These are phyloP conservation scores for Mycena olivaceomarginata DNA, from an alignment of 768 basidiomycete species.

Conservation along the genomic window DNA sequence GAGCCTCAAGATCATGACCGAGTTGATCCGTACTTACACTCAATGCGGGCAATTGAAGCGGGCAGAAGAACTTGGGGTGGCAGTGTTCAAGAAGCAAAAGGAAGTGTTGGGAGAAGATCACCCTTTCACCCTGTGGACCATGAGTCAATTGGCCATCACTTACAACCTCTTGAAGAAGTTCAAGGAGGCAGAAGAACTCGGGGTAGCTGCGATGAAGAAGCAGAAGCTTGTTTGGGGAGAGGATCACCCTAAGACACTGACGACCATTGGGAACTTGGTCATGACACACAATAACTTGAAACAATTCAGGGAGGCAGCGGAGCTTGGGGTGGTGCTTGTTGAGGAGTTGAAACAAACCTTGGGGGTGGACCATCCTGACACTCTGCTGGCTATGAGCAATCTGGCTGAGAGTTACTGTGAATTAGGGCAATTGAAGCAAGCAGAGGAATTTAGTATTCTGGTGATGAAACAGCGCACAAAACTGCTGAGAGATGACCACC, in stretches of 20 bases:
- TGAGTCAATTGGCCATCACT: conserved; percentile 5
- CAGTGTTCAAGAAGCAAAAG: background rate
- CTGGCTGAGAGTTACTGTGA: background rate
- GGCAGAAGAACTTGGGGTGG: conserved; percentile 1
- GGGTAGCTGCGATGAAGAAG: background rate
- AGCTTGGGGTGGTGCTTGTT: background rate
- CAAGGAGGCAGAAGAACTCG: conserved; percentile 1
- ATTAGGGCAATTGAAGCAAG: background rate
- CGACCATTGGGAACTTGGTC: background rate
- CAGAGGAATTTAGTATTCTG: background rate
- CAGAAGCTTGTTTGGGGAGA: conserved; percentile 2
- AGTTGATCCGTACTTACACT: background rate
- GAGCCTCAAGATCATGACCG: conserved; percentile 2
- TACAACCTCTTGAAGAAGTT: background rate
- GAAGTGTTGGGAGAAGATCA: background rate
- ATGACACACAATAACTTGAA: background rate
- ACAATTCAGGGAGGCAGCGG: background rate
- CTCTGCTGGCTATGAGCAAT: background rate
- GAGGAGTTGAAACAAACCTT: background rate
- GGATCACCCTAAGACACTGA: background rate
- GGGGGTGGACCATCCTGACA: background rate
- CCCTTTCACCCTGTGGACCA: background rate
- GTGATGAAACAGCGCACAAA: background rate
- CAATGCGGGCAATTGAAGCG: background rate
- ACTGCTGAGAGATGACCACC: background rate